phyloP scores from a whole-genome alignment of 345 rosid species.

The Boechera retrofracta region DNA sequence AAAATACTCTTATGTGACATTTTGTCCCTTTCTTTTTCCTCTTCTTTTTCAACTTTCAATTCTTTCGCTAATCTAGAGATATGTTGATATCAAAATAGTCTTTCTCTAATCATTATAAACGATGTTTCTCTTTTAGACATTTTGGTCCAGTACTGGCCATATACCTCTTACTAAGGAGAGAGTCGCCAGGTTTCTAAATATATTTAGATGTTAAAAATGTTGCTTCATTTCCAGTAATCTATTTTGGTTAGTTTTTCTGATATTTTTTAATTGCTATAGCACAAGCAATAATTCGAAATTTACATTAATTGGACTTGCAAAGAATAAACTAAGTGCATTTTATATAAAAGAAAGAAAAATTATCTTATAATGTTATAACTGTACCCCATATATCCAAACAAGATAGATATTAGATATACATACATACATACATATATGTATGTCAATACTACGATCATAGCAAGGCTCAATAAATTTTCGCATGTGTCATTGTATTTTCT shows the following conservation, averaged over 20 bases:
- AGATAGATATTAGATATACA: background rate
- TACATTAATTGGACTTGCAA: slow-evolving; percentile 5
- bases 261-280: background rate
- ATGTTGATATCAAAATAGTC: no score
- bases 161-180: no score
- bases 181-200: no score
- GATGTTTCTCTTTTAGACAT: no score
- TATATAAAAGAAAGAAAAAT: background rate
- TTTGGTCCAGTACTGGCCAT: no score
- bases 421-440: no score
- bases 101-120: no score
- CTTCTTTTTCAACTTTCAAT: no score
- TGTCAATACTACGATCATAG: slow-evolving; percentile 26
- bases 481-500: slow-evolving; percentile 43
- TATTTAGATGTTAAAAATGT: no score
- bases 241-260: background rate
- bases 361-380: background rate
- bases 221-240: background rate
- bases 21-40: no score
- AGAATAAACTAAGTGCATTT: background rate
- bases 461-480: slow-evolving; percentile 34
- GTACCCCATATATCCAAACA: slow-evolving; percentile 19
- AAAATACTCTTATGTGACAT: no score
- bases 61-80: no score
- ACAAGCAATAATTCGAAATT: background rate